Evolutionary conservation across 345 rosid species (phyloP), one percentile per base, ranked within the genome.

Genomic region (Arabis alpina): DNA sequence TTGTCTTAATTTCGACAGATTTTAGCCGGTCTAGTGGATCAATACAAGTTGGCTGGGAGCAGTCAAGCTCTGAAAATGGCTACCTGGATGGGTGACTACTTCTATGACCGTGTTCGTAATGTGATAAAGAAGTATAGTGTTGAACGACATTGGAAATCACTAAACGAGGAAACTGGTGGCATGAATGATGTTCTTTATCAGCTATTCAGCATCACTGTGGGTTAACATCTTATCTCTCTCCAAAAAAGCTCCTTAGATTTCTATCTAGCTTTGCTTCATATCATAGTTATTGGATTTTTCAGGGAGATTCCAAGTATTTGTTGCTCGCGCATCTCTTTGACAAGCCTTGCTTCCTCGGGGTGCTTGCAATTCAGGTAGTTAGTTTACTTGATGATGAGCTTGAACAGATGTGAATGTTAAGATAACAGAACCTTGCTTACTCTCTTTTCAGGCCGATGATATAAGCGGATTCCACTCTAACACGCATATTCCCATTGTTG

Each of bases 101-200:
- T 91, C 65, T 88, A 88, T 74, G 73, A 45, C 50, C 97, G 99
- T 61, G 95, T 94, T 40, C 88, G 83, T 68, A 86, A 91, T 55
- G 97, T 94, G 62, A 82, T 94, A 63, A 61, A 30, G 61, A 77
- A 43, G 34, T 69, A 86, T 76, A 85, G 66, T 2, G 68, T 91
- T 36, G 94, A 85, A 80, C 71, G 91, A 66, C 97, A 93, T 60
- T 93, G 82, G 84, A 66, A 12, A 47, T 88, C 98, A 3, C 92
- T 91, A 11, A 93, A 93, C 36, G 97, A 91, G 68, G 98, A 93
- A 79, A 89, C 94, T 27, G 97, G 98, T 62, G 98, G 98, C 65
- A 91, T 93, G 98, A 93, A 93, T 77, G 98, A 93, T 80, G 82
- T 93, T 61, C 94, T 91, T 37, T 91, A 93, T 77, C 84, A 66